A percentile compares a stretch with the other conserved stretches of the same genome.
Conservation (phyloP, 768 basidiomycete genomes). For the Russula earlei region DNA sequence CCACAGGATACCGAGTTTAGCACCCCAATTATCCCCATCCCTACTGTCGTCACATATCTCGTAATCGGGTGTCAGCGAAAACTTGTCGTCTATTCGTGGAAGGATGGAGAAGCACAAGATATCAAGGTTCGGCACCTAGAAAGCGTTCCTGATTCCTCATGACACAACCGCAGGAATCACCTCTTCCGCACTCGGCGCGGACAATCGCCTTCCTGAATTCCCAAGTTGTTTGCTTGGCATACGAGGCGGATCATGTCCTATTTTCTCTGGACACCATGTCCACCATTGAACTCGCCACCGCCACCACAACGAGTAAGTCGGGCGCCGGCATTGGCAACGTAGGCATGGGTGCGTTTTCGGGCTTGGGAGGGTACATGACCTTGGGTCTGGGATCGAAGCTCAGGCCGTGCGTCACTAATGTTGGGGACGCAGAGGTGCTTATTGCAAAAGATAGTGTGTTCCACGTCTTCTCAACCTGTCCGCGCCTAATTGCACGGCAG, state of each 20-base stretch:
- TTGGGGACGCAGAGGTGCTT: conserved; percentile 54
- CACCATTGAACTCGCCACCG: conserved; percentile 41
- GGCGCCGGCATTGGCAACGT: conserved; percentile 37
- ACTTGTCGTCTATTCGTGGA: conserved; percentile 79
- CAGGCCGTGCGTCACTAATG: conserved; percentile 50
- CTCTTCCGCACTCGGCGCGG: conserved; percentile 85
- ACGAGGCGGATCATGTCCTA: conserved; percentile 71
- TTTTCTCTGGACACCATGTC: conserved; percentile 56
- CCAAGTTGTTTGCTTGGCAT: conserved; percentile 61
- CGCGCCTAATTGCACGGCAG: conserved; percentile 30
- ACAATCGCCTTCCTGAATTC: conserved; percentile 63
- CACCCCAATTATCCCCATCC: conserved; percentile 37
- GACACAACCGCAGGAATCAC: conserved; percentile 50
- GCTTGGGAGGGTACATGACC: conserved; percentile 79
- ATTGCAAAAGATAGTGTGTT: conserved; percentile 72
- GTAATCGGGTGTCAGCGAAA: conserved; percentile 81
- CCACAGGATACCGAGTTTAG: conserved; percentile 17
- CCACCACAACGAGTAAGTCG: conserved; percentile 27
- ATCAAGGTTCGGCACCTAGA: conserved; percentile 42
- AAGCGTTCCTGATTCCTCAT: neutral
- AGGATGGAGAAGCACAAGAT: conserved; percentile 71
- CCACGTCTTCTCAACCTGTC: neutral
- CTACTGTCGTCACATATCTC: conserved; percentile 63
- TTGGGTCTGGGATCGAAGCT: conserved; percentile 67
- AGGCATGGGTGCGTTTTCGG: conserved; percentile 69